Conservation (phyloP, 1,284 basidiomycete genomes). For the Tremellales sp. region DNA sequence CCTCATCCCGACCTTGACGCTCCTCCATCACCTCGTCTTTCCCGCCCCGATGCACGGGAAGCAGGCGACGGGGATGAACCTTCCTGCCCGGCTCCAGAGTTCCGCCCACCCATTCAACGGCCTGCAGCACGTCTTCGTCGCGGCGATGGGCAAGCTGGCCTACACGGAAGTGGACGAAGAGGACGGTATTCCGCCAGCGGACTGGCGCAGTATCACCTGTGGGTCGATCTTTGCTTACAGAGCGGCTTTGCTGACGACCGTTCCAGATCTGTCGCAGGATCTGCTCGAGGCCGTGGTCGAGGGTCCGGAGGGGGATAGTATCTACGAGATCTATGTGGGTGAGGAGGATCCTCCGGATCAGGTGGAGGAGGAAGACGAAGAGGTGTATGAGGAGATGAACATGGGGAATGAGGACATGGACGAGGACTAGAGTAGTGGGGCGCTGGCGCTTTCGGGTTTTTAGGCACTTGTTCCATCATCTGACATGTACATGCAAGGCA, state of each 20-base stretch:
- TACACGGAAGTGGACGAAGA: constrained; percentile 54
- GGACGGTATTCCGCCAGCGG: constrained; percentile 9
- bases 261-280: constrained; percentile 62
- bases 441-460: too few species aligned
- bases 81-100: constrained; percentile 20
- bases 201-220: constrained; percentile 37
- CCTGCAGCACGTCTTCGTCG: constrained; percentile 68
- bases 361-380: constrained; percentile 13
- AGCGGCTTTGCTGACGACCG: not conserved
- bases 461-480: too few species aligned
- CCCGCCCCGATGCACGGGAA: constrained; percentile 22
- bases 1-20: constrained; percentile 22
- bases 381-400: constrained; percentile 14
- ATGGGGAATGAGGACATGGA: constrained; percentile 10
- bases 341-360: constrained; percentile 17
- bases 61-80: constrained; percentile 27
- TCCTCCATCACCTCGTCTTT: constrained; percentile 43
- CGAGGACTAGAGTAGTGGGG: too few species aligned
- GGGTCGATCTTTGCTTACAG: constrained; percentile 10
- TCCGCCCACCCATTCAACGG: constrained; percentile 56
- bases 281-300: constrained; percentile 68
- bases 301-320: constrained; percentile 62
- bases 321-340: constrained; percentile 61
- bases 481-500: too few species aligned
- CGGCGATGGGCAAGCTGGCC: constrained; percentile 68